Evolutionary conservation across 2,329 filamentous ascomycete genomes (phyloP).

Genomic region (Ambrosiella beaveri): DNA sequence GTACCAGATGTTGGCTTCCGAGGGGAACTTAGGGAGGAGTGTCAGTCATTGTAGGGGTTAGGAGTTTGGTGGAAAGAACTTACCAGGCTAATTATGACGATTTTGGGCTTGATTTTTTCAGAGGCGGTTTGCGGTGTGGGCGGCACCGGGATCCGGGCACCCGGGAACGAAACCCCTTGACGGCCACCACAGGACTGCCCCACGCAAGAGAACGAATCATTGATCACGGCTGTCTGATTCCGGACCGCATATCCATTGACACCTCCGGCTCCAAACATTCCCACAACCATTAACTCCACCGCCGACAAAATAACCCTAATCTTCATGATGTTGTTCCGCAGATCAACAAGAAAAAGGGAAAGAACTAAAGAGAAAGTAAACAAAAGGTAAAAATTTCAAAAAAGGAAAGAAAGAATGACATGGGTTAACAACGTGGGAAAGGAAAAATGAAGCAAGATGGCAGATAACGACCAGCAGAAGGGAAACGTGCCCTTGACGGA

Average conservation of each 20-base stretch:
- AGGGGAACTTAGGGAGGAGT: conserved; percentile 33
- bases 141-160: neutral
- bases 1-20: conserved; percentile 47
- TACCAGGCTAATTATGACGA: conserved; percentile 48
- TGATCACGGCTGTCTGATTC: neutral
- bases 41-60: neutral
- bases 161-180: neutral
- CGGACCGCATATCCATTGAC: neutral
- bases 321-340: no score
- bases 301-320: no score
- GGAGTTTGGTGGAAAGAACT: conserved; percentile 11
- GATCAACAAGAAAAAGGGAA: no score
- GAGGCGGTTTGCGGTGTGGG: neutral
- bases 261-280: neutral
- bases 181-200: neutral
- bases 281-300: no score
- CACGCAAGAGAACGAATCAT: neutral
- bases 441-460: no score
- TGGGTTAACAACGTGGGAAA: no score
- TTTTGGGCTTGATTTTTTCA: conserved; percentile 33
- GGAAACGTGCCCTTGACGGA: no score
- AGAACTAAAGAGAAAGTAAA: neutral
- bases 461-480: no score
- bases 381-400: neutral
- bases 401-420: no score